Evolutionary conservation across 495 filamentous ascomycete genomes (phyloP).

Genomic region (Barbatosphaeria neglecta): DNA sequence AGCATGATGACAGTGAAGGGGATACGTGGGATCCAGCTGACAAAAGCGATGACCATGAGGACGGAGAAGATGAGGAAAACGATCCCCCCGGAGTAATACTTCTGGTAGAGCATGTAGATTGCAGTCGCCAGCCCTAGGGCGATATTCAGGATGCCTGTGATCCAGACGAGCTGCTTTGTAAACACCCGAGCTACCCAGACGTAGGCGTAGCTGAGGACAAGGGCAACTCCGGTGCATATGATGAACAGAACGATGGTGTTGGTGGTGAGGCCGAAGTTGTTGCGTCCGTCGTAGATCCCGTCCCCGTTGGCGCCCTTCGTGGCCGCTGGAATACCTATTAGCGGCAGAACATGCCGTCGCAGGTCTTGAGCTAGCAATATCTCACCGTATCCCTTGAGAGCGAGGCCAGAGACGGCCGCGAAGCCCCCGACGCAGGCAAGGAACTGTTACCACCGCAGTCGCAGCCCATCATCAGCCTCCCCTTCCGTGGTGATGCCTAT

Average conservation of each 20-base stretch:
- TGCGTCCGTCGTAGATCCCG: constrained; percentile 61
- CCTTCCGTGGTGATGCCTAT: not conserved
- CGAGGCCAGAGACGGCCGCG: constrained; percentile 62
- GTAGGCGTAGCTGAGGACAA: constrained; percentile 65
- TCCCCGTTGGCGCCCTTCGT: constrained; percentile 57
- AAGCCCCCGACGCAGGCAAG: constrained; percentile 65
- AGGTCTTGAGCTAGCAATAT: not conserved
- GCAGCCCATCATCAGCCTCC: not conserved
- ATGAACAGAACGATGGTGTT: constrained; percentile 79
- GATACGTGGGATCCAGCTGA: constrained; percentile 73
- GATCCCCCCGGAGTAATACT: constrained; percentile 72
- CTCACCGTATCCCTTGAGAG: constrained; percentile 62
- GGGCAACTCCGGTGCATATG: constrained; percentile 60
- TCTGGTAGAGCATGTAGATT: constrained; percentile 58
- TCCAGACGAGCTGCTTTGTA: constrained; percentile 86
- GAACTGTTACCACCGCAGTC: constrained; percentile 34
- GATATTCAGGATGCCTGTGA: constrained; percentile 79
- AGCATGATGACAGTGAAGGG: constrained; percentile 87
- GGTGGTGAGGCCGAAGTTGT: constrained; percentile 58
- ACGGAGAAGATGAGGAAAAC: constrained; percentile 69
- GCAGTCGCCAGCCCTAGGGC: constrained; percentile 51
- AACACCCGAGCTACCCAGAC: constrained; percentile 66
- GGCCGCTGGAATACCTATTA: constrained; percentile 13
- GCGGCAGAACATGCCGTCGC: not conserved
- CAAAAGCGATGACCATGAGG: constrained; percentile 41